Conservation (phyloP, 176 grass and related monocot genomes). For the Aegilops longissima region DNA sequence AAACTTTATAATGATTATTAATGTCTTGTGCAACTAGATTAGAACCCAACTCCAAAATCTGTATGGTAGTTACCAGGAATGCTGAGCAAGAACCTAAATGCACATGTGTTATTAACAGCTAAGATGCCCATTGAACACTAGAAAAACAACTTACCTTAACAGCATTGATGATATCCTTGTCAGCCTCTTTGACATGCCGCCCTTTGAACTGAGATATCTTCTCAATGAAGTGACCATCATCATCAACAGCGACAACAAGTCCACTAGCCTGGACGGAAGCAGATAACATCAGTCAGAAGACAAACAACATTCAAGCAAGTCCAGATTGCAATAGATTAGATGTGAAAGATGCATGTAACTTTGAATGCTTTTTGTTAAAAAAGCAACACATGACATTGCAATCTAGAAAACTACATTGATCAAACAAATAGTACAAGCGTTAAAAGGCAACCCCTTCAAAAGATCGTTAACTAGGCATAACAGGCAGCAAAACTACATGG, state of each 20-base stretch:
- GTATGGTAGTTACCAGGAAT: slow-evolving; percentile 14
- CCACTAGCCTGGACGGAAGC: slow-evolving; percentile 49
- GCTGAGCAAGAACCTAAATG: background rate
- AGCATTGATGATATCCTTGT: slow-evolving; percentile 87
- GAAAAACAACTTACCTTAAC: slow-evolving; percentile 66
- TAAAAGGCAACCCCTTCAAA: background rate
- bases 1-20: background rate
- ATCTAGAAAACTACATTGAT: background rate
- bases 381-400: background rate
- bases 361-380: background rate
- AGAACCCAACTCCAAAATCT: slow-evolving; percentile 17
- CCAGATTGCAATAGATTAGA: slow-evolving; percentile 10
- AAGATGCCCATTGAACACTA: slow-evolving; percentile 16
- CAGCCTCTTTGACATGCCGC: slow-evolving; percentile 87
- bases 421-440: background rate
- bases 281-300: background rate
- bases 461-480: background rate
- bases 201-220: slow-evolving; percentile 78
- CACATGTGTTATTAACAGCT: slow-evolving; percentile 7
- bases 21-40: slow-evolving; percentile 2
- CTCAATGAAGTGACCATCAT: slow-evolving; percentile 80
- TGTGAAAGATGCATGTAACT: background rate
- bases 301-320: background rate
- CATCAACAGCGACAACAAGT: slow-evolving; percentile 95
- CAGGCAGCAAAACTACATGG: slow-evolving; percentile 1